A percentile compares a stretch with the other conserved stretches of the same genome.
phyloP scores from a whole-genome alignment of 352 stramenopile species.

The Phytophthora citrophthora region DNA sequence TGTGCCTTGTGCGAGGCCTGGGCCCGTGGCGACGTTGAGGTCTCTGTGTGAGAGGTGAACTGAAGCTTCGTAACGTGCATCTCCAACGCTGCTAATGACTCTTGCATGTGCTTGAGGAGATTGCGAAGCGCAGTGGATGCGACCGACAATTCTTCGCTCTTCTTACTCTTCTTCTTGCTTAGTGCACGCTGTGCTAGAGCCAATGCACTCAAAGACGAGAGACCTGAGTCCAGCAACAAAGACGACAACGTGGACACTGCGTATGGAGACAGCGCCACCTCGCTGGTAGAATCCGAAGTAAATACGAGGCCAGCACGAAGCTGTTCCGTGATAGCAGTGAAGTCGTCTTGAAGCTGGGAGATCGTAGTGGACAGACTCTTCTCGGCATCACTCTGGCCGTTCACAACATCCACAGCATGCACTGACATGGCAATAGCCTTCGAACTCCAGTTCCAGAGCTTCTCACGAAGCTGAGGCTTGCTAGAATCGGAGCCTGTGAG shows the following conservation, averaged over 20 bases:
- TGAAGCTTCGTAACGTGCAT: conserved; percentile 39
- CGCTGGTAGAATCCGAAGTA: conserved; percentile 4
- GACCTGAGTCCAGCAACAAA: conserved; percentile 61
- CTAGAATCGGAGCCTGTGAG: conserved; percentile 10
- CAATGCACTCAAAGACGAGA: conserved; percentile 61
- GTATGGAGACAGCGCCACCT: conserved; percentile 50
- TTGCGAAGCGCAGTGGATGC: conserved; percentile 46
- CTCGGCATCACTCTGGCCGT: conserved; percentile 10
- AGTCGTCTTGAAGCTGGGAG: conserved; percentile 35
- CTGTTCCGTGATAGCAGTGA: conserved; percentile 34
- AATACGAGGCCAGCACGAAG: conserved; percentile 30
- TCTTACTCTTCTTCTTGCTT: conserved; percentile 76
- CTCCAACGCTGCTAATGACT: conserved; percentile 49
- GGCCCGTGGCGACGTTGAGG: conserved; percentile 4
- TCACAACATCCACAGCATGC: conserved; percentile 18
- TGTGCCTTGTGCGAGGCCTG: conserved; percentile 36
- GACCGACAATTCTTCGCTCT: conserved; percentile 47
- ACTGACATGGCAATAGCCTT: conserved; percentile 25
- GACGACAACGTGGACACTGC: conserved; percentile 58
- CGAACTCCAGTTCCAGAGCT: conserved; percentile 67
- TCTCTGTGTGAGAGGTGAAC: conserved; percentile 17
- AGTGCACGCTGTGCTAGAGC: conserved; percentile 46
- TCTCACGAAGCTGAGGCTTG: conserved; percentile 33
- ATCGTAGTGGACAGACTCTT: conserved; percentile 24
- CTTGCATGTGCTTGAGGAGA: conserved; percentile 69